Base-by-base conservation (phyloP, 192 early-diverging fungal genomes). In the Mortierella antarctica region DNA sequence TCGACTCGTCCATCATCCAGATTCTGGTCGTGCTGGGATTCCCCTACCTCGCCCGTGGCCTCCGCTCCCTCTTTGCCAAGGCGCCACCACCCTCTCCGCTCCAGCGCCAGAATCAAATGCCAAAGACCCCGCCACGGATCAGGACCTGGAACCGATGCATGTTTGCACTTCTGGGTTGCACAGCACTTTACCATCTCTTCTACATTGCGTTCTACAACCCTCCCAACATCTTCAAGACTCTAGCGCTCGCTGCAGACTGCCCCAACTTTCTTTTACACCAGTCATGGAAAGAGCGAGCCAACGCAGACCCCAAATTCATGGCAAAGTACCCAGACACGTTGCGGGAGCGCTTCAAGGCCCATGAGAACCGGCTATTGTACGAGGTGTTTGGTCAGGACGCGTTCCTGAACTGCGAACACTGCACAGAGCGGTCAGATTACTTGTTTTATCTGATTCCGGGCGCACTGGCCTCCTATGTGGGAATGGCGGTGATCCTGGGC, bases 241-340 rank as follows among this genome's bases (percentile, higher is more conserved):
- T 80, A 14, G 59, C 64, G 9, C 52, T 80, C 14, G 64, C 77
- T 1, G 59, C 70, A 20, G 77, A 80, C 53, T 71, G 77, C 17
- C 77, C 77, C 17, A 71, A 80, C 55, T 80, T 80, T 58, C 67
- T 80, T 48, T 55, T 80, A 2, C 69, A 71, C 23, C 77, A 80
- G 54, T 63, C 77, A 8, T 80, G 77, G 77, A 71, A 64, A 21
- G 77, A 80, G 44, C 59, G 60, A 50, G 65, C 65, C 0, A 58
- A 41, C 2, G 21, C 20, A 0, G 70, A 80, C 42, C 46, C 69
- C 18, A 59, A 23, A 4, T 80, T 80, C 14, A 57, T 72, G 64
- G 20, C 8, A 9, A 53, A 45, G 40, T 80, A 67, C 57, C 77
- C 77, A 41, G 69, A 71, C 46, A 50, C 70, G 2, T 62, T 80